Conservation (phyloP, 257 asterid genomes). For the Solanum dulcamara region DNA sequence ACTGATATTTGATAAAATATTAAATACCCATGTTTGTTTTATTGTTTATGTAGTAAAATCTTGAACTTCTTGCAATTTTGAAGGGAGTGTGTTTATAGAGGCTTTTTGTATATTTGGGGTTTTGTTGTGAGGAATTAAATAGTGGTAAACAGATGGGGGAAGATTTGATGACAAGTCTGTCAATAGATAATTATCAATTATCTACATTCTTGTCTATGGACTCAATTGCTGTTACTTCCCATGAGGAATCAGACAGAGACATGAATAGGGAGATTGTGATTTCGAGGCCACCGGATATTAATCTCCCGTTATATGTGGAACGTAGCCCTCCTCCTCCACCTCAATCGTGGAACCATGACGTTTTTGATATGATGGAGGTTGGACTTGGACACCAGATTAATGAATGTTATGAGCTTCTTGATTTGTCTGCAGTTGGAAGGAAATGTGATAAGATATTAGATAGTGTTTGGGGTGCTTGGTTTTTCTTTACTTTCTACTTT, state of each 20-base stretch:
- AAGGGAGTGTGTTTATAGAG: neutral
- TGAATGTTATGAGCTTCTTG: slow-evolving; percentile 37
- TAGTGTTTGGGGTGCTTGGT: slow-evolving; percentile 83
- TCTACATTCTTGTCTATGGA: slow-evolving; percentile 70
- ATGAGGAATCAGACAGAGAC: slow-evolving; percentile 46
- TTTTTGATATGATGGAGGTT: slow-evolving; percentile 56
- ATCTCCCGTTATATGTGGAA: slow-evolving; percentile 53
- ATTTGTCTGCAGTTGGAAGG: slow-evolving; percentile 32
- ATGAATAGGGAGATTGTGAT: slow-evolving; percentile 38
- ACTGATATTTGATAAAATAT: neutral
- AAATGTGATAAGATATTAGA: slow-evolving; percentile 53
- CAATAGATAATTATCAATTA: slow-evolving; percentile 60
- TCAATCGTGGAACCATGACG: slow-evolving; percentile 42
- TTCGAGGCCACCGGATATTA: slow-evolving; percentile 61
- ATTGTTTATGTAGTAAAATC: neutral
- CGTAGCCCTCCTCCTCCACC: slow-evolving; percentile 40
- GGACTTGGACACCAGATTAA: slow-evolving; percentile 42
- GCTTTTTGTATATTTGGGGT: neutral
- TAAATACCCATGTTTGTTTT: neutral
- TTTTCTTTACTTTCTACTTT: slow-evolving; percentile 61
- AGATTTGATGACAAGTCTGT: slow-evolving; percentile 31
- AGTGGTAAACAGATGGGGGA: slow-evolving; percentile 43
- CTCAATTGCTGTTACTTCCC: slow-evolving; percentile 43
- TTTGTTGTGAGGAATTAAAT: neutral
- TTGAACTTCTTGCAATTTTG: too few species aligned